Base-by-base conservation (phyloP, 257 asterid genomes). In the Echites panduratus region DNA sequence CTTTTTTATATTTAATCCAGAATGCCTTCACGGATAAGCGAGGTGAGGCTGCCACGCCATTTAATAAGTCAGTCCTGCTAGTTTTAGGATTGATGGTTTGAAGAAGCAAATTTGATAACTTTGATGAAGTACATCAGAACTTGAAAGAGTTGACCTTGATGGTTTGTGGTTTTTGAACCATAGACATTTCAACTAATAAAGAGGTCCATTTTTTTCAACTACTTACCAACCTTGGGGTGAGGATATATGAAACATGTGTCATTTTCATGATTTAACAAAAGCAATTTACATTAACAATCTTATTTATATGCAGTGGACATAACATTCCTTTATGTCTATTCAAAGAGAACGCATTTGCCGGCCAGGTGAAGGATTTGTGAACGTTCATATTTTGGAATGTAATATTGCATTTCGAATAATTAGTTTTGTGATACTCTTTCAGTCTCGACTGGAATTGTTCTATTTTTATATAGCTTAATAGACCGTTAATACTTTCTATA, bases 171-270 rank as follows among this genome's bases (percentile, higher is more conserved):
- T 29, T 6, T 62, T 16, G 1, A 63, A n/a, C 47, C 45, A 63
- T 63, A 17, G 68, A 63, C 45, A 63, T 63, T 14, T 38, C 69
- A 38, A 64, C 48, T 64, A 17, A 35, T 64, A 17, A 35, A 62
- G 32, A 43, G 44, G 49, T 50, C 62, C 64, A 29, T 20, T 9
- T n/a, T 40, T 17, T 70, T 70, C 74, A 54, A 70, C 66, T 40
- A 16, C 74, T 53, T 29, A 70, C 74, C 74, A 53, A 70, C 74
- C 53, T 70, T 8, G 40, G 53, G 49, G 14, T 22, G 0, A 9
- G 35, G 58, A 41, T 24, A 14, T 22, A 17, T 19, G 44, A 27
- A 41, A 56, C 56, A 71, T 22, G 16, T 24, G 68, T 71, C 68
- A 38, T 43, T 71, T 58, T 57, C 45, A 64, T 38, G 69, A 63